These are phyloP conservation scores for Boletus subluridellus DNA, from an alignment of 1,284 basidiomycete species.

Conservation along the genomic window DNA sequence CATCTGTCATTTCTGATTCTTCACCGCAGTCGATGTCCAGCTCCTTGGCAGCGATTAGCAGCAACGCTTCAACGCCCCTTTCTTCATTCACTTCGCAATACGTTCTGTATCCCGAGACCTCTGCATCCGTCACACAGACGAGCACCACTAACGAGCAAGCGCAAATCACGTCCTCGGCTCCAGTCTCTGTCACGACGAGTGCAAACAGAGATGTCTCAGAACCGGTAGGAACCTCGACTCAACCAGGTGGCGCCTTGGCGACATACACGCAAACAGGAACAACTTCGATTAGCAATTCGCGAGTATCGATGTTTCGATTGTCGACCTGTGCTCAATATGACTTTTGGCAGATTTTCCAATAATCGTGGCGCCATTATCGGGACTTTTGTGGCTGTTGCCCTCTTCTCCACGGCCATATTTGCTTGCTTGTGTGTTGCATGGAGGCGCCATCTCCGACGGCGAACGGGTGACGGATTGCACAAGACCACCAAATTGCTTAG, in stretches of 20 bases:
- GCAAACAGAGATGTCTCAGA: constrained; percentile 39
- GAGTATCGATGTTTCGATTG: constrained; percentile 15
- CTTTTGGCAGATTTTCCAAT: constrained; percentile 46
- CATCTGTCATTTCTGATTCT: neutral
- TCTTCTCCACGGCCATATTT: constrained; percentile 39
- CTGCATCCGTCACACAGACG: constrained; percentile 1
- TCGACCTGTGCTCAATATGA: neutral
- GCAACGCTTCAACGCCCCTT: neutral
- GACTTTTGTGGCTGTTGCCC: constrained; percentile 52
- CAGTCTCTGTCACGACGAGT: constrained; percentile 32
- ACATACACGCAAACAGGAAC: constrained; percentile 44
- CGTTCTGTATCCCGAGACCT: neutral
- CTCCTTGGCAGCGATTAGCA: neutral
- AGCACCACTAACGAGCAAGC: constrained; percentile 10
- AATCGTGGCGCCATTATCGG: constrained; percentile 55
- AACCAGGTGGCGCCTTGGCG: constrained; percentile 39
- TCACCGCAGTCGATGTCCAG: neutral
- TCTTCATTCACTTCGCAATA: neutral
- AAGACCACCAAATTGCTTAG: constrained; percentile 37
- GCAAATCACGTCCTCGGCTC: constrained; percentile 43
- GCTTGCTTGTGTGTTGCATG: constrained; percentile 38
- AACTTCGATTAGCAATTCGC: constrained; percentile 19
- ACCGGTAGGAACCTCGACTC: constrained; percentile 43
- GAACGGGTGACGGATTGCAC: constrained; percentile 35
- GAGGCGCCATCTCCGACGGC: constrained; percentile 39